phyloP scores from a whole-genome alignment of 1,139 yeast genomes.

The Cylindricascospora bacillispora region DNA sequence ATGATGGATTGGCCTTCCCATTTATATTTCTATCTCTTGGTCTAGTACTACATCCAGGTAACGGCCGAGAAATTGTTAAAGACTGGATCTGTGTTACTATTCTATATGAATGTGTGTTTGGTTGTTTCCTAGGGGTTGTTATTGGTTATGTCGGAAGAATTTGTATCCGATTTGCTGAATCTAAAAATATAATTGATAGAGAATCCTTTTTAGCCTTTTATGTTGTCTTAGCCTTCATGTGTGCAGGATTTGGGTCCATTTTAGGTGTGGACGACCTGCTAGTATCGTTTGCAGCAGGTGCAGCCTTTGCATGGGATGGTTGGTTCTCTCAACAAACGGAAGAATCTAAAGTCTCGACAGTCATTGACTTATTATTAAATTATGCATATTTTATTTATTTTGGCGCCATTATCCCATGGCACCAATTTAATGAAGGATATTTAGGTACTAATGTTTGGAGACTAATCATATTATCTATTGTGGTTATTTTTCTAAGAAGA shows the following conservation, averaged over 20 bases:
- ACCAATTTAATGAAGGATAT: conserved; percentile 50
- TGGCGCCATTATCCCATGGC: conserved; percentile 94
- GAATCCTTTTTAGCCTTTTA: conserved; percentile 91
- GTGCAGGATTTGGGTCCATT: conserved; percentile 90
- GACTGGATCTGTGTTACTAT: conserved; percentile 78
- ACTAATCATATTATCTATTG: conserved; percentile 63
- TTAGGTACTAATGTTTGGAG: conserved; percentile 80
- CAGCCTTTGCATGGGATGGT: conserved; percentile 96
- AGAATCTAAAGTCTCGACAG: conserved; percentile 86
- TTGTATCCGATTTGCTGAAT: conserved; percentile 63
- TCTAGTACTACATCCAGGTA: conserved; percentile 52
- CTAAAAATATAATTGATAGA: conserved; percentile 64
- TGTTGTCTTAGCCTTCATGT: conserved; percentile 69
- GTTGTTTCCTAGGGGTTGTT: conserved; percentile 60
- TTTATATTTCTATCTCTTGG: conserved; percentile 69
- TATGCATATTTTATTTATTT: conserved; percentile 85
- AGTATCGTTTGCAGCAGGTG: conserved; percentile 91
- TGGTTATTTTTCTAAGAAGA: conserved; percentile 74
- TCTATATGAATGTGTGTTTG: conserved; percentile 79
- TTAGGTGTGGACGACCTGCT: conserved; percentile 87
- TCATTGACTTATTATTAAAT: conserved; percentile 71
- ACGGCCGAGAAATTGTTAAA: conserved; percentile 55
- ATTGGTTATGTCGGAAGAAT: conserved; percentile 65
- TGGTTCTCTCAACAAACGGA: conserved; percentile 81
- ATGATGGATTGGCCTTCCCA: conserved; percentile 98